Evolutionary conservation across 1,139 yeast genomes (phyloP), one percentile per base, ranked within the genome.

Genomic region (Blastobotrys buckinghamii): DNA sequence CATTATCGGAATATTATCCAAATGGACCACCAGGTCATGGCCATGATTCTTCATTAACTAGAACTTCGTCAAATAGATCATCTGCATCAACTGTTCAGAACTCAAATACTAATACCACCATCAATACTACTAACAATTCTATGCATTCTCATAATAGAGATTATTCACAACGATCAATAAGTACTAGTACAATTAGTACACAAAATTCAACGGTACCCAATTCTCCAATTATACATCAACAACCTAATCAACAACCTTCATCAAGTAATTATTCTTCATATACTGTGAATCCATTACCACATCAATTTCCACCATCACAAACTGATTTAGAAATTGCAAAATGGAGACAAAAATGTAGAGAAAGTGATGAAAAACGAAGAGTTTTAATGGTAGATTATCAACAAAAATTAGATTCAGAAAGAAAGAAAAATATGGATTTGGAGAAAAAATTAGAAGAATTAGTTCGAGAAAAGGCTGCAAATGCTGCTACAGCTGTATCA

Each of bases 351-450:
- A 55, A 55, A 41, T 52, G 62, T 26, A 53, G 60, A 33, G 60
- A 58, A 41, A 49, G 60, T 13, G 64, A 62, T 29, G 64, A 61
- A 13, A 55, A 55, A 38, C 54, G 62, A 12, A 51, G 62, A 4
- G 50, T 50, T 27, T 39, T 55, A 34, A 52, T 62, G 48, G 47
- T 59, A n/a, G 64, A 62, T 33, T 61, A 60, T 50, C 63, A 61
- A 50, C 57, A 59, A 39, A 62, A 60, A 47, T 52, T 62, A 8
- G 66, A 62, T 45, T 47, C 50, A 12, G 63, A 62, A 48, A 53
- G 66, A 26, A 53, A 55, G 36, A 53, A 57, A 32, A 53, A 53
- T n/a, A 27, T 58, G 41, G 61, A 59, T 34, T 51, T 62, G 30
- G 62, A 61, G 47, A 52, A 55, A 39, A 52, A 53, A 39, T 43